phyloP scores from a whole-genome alignment of 2,329 filamentous ascomycete genomes.

The Colletotrichum spinosum region DNA sequence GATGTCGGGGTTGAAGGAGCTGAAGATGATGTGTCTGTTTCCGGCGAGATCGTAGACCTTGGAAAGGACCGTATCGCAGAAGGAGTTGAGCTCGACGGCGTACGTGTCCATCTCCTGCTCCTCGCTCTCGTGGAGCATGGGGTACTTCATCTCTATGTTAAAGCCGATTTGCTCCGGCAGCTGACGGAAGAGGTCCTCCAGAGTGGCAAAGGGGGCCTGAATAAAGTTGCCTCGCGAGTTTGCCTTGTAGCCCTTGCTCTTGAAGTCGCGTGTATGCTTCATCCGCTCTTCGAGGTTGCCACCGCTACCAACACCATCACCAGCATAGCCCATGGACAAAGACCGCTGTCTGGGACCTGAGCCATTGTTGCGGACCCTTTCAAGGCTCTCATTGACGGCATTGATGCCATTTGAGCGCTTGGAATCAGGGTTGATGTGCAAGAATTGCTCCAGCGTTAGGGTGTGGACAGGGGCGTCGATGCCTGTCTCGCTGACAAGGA shows the following conservation, averaged over 20 bases:
- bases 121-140: constrained; percentile 95
- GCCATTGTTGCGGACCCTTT: constrained; percentile 46
- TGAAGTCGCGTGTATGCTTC: constrained; percentile 97
- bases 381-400: constrained; percentile 43
- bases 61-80: constrained; percentile 90
- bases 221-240: constrained; percentile 96
- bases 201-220: constrained; percentile 92
- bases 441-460: constrained; percentile 92
- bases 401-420: constrained; percentile 38
- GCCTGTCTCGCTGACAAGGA: constrained; percentile 96
- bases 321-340: constrained; percentile 65
- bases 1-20: constrained; percentile 96
- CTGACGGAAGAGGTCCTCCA: constrained; percentile 92
- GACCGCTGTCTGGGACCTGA: constrained; percentile 58
- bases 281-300: constrained; percentile 79
- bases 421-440: constrained; percentile 79
- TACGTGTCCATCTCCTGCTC: constrained; percentile 98
- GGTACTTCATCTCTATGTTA: constrained; percentile 99
- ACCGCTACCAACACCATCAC: constrained; percentile 46
- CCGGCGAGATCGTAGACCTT: constrained; percentile 90
- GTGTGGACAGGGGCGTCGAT: constrained; percentile 97
- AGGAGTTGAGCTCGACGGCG: constrained; percentile 94
- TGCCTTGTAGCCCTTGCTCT: constrained; percentile 93
- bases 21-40: constrained; percentile 94
- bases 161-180: constrained; percentile 88